A percentile compares a stretch with the other conserved stretches of the same genome.
phyloP scores from a whole-genome alignment of 441 rosid species.

The Mallotus japonicus region DNA sequence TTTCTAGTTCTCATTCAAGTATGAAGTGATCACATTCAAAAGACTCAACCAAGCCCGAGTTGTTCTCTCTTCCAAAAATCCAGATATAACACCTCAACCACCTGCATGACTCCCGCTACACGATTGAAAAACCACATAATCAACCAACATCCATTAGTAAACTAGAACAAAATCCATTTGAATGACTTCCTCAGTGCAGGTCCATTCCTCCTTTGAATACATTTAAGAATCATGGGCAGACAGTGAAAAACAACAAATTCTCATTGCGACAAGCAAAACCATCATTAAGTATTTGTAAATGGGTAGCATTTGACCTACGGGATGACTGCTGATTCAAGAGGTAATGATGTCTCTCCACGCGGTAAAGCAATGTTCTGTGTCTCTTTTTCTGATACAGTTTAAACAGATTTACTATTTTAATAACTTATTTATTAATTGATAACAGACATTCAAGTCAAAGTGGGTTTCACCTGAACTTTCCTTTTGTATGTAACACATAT shows the following conservation, averaged over 20 bases:
- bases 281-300: neutral
- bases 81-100: neutral
- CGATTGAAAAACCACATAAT: neutral
- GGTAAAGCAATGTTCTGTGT: neutral
- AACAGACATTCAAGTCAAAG: neutral
- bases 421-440: neutral
- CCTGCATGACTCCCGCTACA: neutral
- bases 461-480: neutral
- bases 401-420: neutral
- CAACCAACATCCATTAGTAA: neutral
- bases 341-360: neutral
- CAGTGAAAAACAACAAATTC: neutral
- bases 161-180: constrained; percentile 2
- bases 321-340: neutral
- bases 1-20: neutral
- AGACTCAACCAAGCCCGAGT: neutral
- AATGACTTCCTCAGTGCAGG: neutral
- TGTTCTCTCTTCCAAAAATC: neutral
- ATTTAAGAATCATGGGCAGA: neutral
- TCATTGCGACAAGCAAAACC: neutral
- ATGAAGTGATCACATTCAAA: neutral
- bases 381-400: neutral
- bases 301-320: neutral
- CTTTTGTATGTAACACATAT: too few relatives aligned
- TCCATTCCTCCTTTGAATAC: neutral